These are phyloP conservation scores for Globisporangium uncinulatum DNA, from an alignment of 352 stramenopile genomes.

Conservation along the genomic window DNA sequence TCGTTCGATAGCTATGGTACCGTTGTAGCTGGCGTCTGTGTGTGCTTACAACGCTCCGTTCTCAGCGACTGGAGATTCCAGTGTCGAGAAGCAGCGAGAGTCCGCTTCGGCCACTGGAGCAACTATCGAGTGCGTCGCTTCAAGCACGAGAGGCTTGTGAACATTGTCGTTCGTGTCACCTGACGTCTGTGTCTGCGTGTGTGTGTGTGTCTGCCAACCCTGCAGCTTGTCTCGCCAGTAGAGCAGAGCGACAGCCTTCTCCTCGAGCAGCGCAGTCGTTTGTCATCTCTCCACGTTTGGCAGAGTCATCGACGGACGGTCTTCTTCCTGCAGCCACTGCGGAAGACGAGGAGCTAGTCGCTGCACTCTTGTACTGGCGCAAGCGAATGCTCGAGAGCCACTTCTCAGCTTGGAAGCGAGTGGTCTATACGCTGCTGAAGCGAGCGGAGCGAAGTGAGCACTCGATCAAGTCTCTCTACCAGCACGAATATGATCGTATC, in stretches of 20 bases:
- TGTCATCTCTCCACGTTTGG: not conserved
- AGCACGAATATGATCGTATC: not conserved
- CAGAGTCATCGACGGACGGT: conserved; percentile 6
- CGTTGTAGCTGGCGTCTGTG: not conserved
- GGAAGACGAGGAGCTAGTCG: conserved; percentile 33
- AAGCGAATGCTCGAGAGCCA: conserved; percentile 30
- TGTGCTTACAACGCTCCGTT: too few species aligned
- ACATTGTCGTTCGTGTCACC: not conserved
- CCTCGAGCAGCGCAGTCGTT: not conserved
- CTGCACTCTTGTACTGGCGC: conserved; percentile 42
- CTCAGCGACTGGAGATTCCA: conserved; percentile 7
- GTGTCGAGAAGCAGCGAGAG: not conserved
- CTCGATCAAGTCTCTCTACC: not conserved
- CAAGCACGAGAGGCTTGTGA: too few species aligned
- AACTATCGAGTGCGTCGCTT: not conserved
- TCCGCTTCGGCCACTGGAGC: not conserved
- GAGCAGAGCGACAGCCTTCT: not conserved
- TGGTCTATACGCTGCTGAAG: conserved; percentile 3
- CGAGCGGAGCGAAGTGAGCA: not conserved
- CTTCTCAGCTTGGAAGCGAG: conserved; percentile 38
- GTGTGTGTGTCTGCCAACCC: not conserved
- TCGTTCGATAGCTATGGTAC: not conserved
- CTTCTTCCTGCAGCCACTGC: conserved; percentile 24
- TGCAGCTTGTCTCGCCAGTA: not conserved
- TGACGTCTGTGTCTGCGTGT: not conserved